Evolutionary conservation across 495 filamentous ascomycete species (phyloP).

Genomic region (Annulohypoxylon stygium): DNA sequence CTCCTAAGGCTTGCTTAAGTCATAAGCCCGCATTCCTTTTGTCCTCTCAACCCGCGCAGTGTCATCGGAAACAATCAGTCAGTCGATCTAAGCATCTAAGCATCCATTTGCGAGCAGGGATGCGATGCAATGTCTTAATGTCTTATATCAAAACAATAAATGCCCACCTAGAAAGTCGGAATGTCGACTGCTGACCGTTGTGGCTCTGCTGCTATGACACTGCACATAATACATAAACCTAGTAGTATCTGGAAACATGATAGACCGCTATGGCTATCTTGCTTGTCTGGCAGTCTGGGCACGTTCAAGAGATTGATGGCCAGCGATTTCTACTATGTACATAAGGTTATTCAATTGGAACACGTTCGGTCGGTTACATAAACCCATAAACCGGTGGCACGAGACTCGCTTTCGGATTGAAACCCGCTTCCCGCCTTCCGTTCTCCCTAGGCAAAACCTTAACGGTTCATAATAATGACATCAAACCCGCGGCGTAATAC

Average conservation of each 20-base stretch:
- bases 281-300: not conserved
- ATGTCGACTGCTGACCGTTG: conserved; percentile 47
- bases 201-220: conserved; percentile 39
- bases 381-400: not conserved
- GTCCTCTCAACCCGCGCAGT: conserved; percentile 21
- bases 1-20: conserved; percentile 42
- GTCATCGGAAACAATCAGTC: conserved; percentile 47
- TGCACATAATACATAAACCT: conserved; percentile 10
- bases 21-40: conserved; percentile 18
- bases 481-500: conserved; percentile 24
- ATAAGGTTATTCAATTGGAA: too few species aligned
- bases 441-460: not conserved
- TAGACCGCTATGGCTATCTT: not conserved
- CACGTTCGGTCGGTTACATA: not conserved
- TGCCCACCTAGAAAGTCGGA: conserved; percentile 44
- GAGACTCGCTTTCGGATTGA: conserved; percentile 18
- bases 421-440: not conserved
- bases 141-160: conserved; percentile 18
- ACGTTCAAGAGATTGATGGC: not conserved
- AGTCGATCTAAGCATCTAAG: conserved; percentile 7
- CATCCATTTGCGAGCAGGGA: conserved; percentile 41
- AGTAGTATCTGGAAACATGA: not conserved
- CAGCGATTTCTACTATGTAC: too few species aligned
- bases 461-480: conserved; percentile 34
- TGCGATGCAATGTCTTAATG: conserved; percentile 22